Evolutionary conservation across 2,329 filamentous ascomycete genomes (phyloP), one percentile per base, ranked within the genome.

Genomic region (Colletotrichum chrysophilum): DNA sequence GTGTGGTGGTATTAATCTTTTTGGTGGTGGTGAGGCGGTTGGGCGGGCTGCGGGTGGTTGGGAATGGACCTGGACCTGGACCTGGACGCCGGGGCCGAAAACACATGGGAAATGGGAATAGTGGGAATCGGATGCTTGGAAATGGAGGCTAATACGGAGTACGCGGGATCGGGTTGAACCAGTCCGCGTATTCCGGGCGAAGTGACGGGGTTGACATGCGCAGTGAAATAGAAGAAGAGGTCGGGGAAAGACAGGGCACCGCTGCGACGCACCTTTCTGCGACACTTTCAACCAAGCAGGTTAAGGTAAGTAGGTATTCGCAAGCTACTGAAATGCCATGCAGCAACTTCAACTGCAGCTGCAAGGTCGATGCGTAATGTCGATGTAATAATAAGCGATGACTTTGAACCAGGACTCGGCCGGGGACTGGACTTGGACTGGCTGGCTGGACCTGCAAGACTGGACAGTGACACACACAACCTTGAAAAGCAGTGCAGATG

Each of bases 11-110:
- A 61, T 61, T 74, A 28, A 18, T 43, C 67, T 66, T 56, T 68
- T 64, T 28, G 58, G 43, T 21, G 43, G 7, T 52, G 43, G 43
- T 52, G 10, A 52, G 6, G n/a, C 43, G 43, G 43, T 21, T 52
- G 43, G 43, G 43, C 43, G n/a, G 43, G 43, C 43, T 52, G 43
- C 43, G 67, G 74, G 74, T 69, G 74, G 70, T 76, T 76, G 74
- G 70, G 64, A 66, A 62, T 56, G 58, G 58, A 24, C 24, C 66
- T 43, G 32, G 30, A 43, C 5, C 21, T 34, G 30, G 48, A 48
- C 16, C 10, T 36, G 32, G 43, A 52, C 43, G 18, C 26, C 32
- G n/a, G 34, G 34, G 34, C 61, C 18, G 28, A 66, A 26, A 48
- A 60, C n/a, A 24, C 14, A 55, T 34, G 66, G 30, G 30, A 24